Evolutionary conservation across 208 protist genomes (phyloP), one percentile per base, ranked within the genome.

Genomic region (Acanthamoeba sp.): DNA sequence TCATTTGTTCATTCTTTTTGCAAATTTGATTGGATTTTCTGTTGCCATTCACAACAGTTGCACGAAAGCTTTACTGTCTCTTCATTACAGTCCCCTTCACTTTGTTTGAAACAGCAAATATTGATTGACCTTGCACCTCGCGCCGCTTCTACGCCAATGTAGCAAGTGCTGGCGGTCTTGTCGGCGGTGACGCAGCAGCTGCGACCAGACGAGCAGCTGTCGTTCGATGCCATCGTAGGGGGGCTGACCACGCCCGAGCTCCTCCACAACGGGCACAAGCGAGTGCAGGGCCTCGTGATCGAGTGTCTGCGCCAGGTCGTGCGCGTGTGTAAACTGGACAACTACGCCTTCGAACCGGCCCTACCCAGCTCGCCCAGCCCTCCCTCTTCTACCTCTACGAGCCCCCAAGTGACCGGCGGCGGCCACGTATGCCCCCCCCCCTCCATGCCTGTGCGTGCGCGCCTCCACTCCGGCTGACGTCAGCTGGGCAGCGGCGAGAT

Each of bases 141-240:
- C n/a, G n/a, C n/a, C n/a, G n/a, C n/a, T n/a, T n/a, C n/a, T n/a
- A 20, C 36, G 24, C n/a, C 12, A 18, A 18, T 73, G 45, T 9
- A 85, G 76, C 76, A 85, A 59, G 42, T 85, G 18, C 42, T 32
- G 42, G 38, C 76, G 76, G 42, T 85, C 16, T 45, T 85, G 42
- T 1, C 42, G 12, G 20, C 76, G 12, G 76, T 85, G 20, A 85
- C 76, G 45, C 76, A 85, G 45, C 76, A 85, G 76, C 45, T 85
- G 76, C 76, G 76, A 57, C 76, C 76, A 2, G 76, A 85, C 42
- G 76, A 85, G 76, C 76, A 59, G 76, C 42, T 85, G 24, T 59
- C 76, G 22, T 85, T 85, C 48, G 76, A 85, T 36, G 76, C 38
- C n/a, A 59, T 85, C 76, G 76, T 85, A 45, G 76, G 42, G 45